Evolutionary conservation across 305 asterid species (phyloP).

Genomic region (Salvia sclarea): DNA sequence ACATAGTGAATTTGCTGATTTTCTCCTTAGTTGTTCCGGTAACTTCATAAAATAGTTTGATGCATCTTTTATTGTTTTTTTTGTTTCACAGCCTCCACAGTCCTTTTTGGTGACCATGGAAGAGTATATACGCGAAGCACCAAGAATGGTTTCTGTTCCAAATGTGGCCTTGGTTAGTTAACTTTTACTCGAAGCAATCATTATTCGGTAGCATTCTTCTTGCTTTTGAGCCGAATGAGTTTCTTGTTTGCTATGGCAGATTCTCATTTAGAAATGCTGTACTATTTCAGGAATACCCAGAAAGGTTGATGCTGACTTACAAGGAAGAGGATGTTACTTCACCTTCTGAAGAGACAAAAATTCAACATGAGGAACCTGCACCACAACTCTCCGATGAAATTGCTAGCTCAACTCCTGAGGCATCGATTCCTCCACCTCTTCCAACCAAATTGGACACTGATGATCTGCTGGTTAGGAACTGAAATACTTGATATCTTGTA

Average conservation of each 20-base stretch:
- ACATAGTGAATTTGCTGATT: conserved; percentile 5
- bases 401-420: conserved; percentile 47
- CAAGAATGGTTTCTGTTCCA: conserved; percentile 58
- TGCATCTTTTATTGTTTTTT: conserved; percentile 1
- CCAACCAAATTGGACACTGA: conserved; percentile 57
- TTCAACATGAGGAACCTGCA: conserved; percentile 46
- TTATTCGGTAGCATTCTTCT: conserved; percentile 12
- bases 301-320: conserved; percentile 90
- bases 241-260: conserved; percentile 12
- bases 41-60: background rate
- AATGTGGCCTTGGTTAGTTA: conserved; percentile 65
- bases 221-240: background rate
- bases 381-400: conserved; percentile 51
- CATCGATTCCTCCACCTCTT: conserved; percentile 47
- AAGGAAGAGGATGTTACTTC: conserved; percentile 73
- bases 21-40: background rate
- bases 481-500: conserved; percentile 16
- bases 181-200: conserved; percentile 15
- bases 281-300: conserved; percentile 78
- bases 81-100: conserved; percentile 57
- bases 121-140: conserved; percentile 70
- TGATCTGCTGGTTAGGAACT: conserved; percentile 71
- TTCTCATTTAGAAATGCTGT: background rate
- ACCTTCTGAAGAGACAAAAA: conserved; percentile 61
- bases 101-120: conserved; percentile 73